These are phyloP conservation scores for Helicostylum pulchrum DNA, from an alignment of 192 early-diverging fungal genomes.

Conservation along the genomic window DNA sequence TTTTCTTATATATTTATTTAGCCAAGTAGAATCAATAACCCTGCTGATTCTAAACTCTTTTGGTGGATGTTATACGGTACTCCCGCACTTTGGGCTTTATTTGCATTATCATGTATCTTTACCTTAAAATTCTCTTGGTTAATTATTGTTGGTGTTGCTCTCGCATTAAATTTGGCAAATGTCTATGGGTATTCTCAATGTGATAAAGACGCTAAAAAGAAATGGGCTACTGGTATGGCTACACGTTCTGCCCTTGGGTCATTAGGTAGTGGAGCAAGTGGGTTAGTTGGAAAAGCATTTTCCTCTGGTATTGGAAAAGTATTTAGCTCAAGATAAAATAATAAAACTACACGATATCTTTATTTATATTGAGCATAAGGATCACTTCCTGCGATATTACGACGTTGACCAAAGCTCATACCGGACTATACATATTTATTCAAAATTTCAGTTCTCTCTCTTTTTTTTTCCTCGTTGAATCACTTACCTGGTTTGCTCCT, in stretches of 20 bases:
- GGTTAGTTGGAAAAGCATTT: constrained; percentile 34
- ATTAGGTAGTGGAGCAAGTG: constrained; percentile 46
- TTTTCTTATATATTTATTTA: constrained; percentile 22
- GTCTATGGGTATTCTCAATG: constrained; percentile 94
- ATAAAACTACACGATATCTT: neutral
- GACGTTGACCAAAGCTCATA: constrained; percentile 41
- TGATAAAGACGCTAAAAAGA: constrained; percentile 83
- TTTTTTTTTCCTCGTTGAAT: constrained; percentile 21
- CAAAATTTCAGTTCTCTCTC: neutral
- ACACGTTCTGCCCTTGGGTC: constrained; percentile 45
- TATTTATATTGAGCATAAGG: constrained; percentile 18
- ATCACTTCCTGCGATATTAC: constrained; percentile 36
- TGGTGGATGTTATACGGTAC: constrained; percentile 89
- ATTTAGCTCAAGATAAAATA: constrained; percentile 6
- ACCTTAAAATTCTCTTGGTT: constrained; percentile 76
- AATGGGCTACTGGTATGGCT: constrained; percentile 65
- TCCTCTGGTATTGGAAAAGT: constrained; percentile 29
- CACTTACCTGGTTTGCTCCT: constrained; percentile 52
- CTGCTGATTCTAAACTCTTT: constrained; percentile 88
- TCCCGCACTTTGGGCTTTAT: constrained; percentile 77
- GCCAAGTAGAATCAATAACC: constrained; percentile 71
- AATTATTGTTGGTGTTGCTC: constrained; percentile 80
- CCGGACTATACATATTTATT: constrained; percentile 27
- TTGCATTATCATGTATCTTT: constrained; percentile 72
- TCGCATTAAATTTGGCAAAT: constrained; percentile 86